Base-by-base conservation (phyloP, 1,284 basidiomycete species). In the Stygiomarasmius scandens region DNA sequence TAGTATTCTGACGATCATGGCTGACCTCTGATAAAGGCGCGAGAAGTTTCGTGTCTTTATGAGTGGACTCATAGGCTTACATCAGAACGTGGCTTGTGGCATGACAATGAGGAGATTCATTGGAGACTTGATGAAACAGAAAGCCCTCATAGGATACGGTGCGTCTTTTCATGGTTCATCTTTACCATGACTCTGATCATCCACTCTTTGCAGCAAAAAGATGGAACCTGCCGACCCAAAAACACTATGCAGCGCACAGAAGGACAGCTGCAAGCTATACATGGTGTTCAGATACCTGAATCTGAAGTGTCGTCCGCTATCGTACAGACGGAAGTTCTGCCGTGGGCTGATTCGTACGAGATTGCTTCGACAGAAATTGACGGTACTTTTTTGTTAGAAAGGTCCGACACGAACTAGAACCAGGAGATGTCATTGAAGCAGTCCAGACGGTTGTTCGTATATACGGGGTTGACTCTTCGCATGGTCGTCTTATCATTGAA, bases 361-460 rank as follows among this genome's bases (percentile, higher is more conserved):
- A 84, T 90, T 24, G 81, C 85, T 22, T 77, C 85, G 1, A 85
- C 84, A 2, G 84, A 86, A 53, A 76, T 80, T 19, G 86, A 88
- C 54, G 86, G 85, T 85, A 60, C 63, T 74, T 48, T 10, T 24
- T 2, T 11, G 16, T 9, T 66, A 78, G 90, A 55, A 76, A 90
- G 68, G 81, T 92, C 34, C 79, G 93, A 69, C 89, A 96, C 76
- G 87, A 94, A 69, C 80, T 98, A 22, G 92, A 95, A 66, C 85
- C 90, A 12, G 93, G 93, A 2, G 96, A 98, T 69, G 82, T 94
- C 2, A 94, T 98, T 41, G 93, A 96, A 64, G 92, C 91, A n/a
- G 90, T 94, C 1, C 83, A 82, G 59, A 96, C 93, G 22, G 91
- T 95, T 49, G 90, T 92, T 8, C 83, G 93, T 12, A 87, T 96